These are phyloP conservation scores for Rhodamnia argentea DNA, from an alignment of 345 rosid genomes.

Conservation along the genomic window DNA sequence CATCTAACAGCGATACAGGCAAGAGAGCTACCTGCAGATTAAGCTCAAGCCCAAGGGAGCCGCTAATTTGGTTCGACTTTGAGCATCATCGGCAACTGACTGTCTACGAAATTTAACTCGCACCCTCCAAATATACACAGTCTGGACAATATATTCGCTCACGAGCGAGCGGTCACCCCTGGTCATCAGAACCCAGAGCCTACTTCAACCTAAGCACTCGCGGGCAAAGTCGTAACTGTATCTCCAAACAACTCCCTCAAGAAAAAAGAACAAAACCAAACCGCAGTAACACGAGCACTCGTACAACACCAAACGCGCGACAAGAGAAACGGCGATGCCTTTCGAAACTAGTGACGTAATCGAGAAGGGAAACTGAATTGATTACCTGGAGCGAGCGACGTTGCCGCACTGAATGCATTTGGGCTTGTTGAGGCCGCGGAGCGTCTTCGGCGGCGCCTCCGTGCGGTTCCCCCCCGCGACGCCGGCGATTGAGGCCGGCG, in stretches of 20 bases:
- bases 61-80: neutral
- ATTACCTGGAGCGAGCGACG: conserved; percentile 92
- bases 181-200: neutral
- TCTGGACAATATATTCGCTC: neutral
- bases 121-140: neutral
- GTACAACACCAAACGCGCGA: neutral
- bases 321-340: neutral
- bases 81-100: neutral
- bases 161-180: neutral
- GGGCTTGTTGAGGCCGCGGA: conserved; percentile 95
- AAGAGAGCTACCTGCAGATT: neutral
- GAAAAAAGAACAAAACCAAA: neutral
- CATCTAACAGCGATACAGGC: neutral
- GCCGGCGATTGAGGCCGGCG: conserved; percentile 10
- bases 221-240: neutral
- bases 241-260: neutral
- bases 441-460: conserved; percentile 56
- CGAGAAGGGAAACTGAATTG: neutral
- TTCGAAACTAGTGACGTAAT: neutral
- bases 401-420: conserved; percentile 96
- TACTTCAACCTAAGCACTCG: neutral
- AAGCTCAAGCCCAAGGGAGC: neutral
- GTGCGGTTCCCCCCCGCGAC: conserved; percentile 10
- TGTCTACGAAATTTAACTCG: neutral
- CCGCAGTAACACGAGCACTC: neutral